Evolutionary conservation across 352 stramenopile genomes (phyloP).

Genomic region (Phytopythium vexans): DNA sequence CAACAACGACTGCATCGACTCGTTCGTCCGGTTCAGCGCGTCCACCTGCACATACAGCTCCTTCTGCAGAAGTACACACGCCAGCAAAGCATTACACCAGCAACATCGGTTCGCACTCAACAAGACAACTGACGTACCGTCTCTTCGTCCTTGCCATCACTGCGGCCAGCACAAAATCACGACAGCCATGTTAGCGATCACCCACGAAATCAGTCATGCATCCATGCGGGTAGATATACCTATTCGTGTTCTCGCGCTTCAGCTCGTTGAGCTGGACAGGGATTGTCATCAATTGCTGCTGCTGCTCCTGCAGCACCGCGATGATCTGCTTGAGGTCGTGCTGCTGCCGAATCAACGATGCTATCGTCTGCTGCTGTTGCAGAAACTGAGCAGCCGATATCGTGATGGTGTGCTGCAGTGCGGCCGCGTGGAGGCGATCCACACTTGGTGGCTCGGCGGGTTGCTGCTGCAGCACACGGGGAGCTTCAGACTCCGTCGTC

Average conservation of each 20-base stretch:
- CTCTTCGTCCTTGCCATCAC: conserved; percentile 46
- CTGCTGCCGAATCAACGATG: conserved; percentile 75
- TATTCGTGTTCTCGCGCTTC: conserved; percentile 43
- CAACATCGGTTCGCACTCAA: neutral
- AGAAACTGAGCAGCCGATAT: conserved; percentile 73
- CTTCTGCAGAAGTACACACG: conserved; percentile 23
- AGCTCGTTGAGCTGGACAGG: conserved; percentile 65
- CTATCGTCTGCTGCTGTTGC: conserved; percentile 82
- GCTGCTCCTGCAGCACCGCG: conserved; percentile 67
- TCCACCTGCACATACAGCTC: conserved; percentile 62
- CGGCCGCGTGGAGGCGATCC: neutral
- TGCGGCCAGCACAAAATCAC: conserved; percentile 8
- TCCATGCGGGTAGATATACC: conserved; percentile 21
- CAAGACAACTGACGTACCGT: conserved; percentile 26
- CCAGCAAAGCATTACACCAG: conserved; percentile 2
- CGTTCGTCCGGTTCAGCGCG: conserved; percentile 50
- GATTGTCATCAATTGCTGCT: conserved; percentile 72
- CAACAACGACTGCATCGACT: conserved; percentile 62
- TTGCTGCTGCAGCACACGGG: conserved; percentile 1
- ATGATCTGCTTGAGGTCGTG: conserved; percentile 85
- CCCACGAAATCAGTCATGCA: neutral
- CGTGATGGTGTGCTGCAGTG: conserved; percentile 52
- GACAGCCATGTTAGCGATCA: neutral
- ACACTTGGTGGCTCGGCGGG: neutral
- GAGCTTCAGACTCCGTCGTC: neutral